Base-by-base conservation (phyloP, 495 filamentous ascomycete genomes). In the Aspergillus bertholletiae region DNA sequence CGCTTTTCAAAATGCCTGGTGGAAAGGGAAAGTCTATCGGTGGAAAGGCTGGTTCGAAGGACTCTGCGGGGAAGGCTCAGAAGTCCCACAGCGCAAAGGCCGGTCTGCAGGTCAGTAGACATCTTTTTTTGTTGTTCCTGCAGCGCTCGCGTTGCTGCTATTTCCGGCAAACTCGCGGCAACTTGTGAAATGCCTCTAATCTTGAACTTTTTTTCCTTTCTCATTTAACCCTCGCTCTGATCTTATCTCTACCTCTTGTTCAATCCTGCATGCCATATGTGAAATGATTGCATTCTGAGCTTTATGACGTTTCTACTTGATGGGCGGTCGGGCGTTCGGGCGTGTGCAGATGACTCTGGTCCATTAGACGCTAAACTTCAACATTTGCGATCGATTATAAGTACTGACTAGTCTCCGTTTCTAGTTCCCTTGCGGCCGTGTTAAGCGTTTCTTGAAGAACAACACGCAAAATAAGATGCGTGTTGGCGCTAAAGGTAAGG, bases 401-500 rank as follows among this genome's bases (percentile, higher is more conserved):
- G 34, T 53, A 23, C 50, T 53, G 12, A 53, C 27, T 15, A 15
- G 13, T 28, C 20, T 34, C 21, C 7, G 37, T 49, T 37, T 54
- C 55, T 69, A 98, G 95, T 98, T 98, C 77, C 94, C 94, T 37
- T 98, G 94, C 70, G 94, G 94, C 75, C 95, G 94, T 87, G 92
- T 98, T 68, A 98, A 98, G 86, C 92, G 94, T 78, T 96, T 97
- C 80, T 79, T 98, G 68, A 97, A 97, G 83, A 94, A 94, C 74
- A 96, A 96, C 76, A 97, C 94, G 22, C 94, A 97, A 65, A 95
- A 96, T 75, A 97, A 97, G 82, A 97, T 97, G 91, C 93, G 94
- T 77, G 95, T 98, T 60, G 95, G 94, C 64, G 94, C 94, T 62
- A 98, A 98, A 80, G 83, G 83, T 86, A 74, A 24, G 68, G 57